These are phyloP conservation scores for Dactylellina leptospora DNA, from an alignment of 2,329 filamentous ascomycete species.

Conservation along the genomic window DNA sequence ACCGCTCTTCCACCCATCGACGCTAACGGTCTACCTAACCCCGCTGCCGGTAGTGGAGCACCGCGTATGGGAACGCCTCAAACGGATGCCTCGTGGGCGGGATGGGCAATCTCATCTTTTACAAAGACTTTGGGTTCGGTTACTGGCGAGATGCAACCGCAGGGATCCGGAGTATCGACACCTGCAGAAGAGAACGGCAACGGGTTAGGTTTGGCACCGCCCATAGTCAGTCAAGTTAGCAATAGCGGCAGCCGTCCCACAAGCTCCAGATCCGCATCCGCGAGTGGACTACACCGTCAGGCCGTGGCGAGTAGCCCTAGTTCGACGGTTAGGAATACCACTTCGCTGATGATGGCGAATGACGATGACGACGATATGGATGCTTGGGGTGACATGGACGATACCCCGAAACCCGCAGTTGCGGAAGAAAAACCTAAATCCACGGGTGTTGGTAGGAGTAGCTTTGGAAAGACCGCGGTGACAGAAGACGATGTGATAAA, in stretches of 20 bases:
- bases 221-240: constrained; percentile 59
- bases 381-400: constrained; percentile 77
- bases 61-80: constrained; percentile 84
- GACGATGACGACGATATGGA: constrained; percentile 72
- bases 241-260: constrained; percentile 58
- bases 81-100: constrained; percentile 79
- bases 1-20: constrained; percentile 73
- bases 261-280: constrained; percentile 58
- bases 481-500: constrained; percentile 91
- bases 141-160: constrained; percentile 79
- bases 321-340: constrained; percentile 57
- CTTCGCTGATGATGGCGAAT: constrained; percentile 65
- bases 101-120: constrained; percentile 98
- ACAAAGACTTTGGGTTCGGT: constrained; percentile 90
- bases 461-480: constrained; percentile 57
- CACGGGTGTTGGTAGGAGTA: constrained; percentile 63
- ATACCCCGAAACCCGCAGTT: constrained; percentile 63
- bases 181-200: constrained; percentile 62
- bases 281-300: constrained; percentile 70
- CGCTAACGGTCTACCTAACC: constrained; percentile 51
- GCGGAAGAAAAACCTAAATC: constrained; percentile 65
- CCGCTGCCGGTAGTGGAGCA: constrained; percentile 64
- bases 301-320: constrained; percentile 66
- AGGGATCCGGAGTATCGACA: constrained; percentile 64
- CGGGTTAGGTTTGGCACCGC: constrained; percentile 61